A percentile compares a stretch with the other conserved stretches of the same genome.
phyloP scores from a whole-genome alignment of 2,329 filamentous ascomycete genomes.

The Fusarium tanahbumbuense region DNA sequence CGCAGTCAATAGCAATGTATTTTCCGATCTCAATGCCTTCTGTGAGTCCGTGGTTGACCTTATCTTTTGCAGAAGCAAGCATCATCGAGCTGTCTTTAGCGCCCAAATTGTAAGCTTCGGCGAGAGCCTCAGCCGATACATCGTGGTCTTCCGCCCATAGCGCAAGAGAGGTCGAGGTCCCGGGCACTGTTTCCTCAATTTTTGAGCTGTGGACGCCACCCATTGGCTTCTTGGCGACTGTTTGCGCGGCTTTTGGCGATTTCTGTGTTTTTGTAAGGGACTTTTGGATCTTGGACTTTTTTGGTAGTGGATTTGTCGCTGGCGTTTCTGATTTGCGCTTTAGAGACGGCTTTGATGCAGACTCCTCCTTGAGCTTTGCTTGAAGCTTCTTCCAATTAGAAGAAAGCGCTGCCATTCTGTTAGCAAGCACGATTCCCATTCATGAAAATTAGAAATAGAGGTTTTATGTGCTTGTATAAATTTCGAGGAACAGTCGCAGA shows the following conservation, averaged over 20 bases:
- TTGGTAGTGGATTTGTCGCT: constrained; percentile 35
- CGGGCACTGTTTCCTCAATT: constrained; percentile 53
- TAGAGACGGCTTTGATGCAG: constrained; percentile 52
- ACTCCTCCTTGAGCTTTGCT: constrained; percentile 65
- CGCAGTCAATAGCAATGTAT: constrained; percentile 94
- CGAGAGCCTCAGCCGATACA: constrained; percentile 69
- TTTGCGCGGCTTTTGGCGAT: constrained; percentile 4
- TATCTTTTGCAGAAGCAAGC: constrained; percentile 60
- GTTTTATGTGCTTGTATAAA: constrained; percentile 7
- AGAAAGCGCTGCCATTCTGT: constrained; percentile 61
- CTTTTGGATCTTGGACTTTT: constrained; percentile 48
- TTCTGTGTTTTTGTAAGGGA: constrained; percentile 11
- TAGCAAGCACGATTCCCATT: background rate
- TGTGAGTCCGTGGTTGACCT: constrained; percentile 72
- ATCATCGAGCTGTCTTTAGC: constrained; percentile 61
- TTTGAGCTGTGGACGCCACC: constrained; percentile 66
- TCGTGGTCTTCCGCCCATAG: constrained; percentile 72
- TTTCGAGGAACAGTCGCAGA: constrained; percentile 4
- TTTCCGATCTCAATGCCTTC: constrained; percentile 79
- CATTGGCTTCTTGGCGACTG: constrained; percentile 57
- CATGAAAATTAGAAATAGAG: background rate
- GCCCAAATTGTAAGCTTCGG: constrained; percentile 70
- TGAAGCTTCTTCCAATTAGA: constrained; percentile 86
- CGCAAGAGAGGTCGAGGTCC: constrained; percentile 65
- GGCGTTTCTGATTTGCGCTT: constrained; percentile 57